Evolutionary conservation across 176 grass and related monocot genomes (phyloP), one percentile per base, ranked within the genome.

Genomic region (Zoysia japonica): DNA sequence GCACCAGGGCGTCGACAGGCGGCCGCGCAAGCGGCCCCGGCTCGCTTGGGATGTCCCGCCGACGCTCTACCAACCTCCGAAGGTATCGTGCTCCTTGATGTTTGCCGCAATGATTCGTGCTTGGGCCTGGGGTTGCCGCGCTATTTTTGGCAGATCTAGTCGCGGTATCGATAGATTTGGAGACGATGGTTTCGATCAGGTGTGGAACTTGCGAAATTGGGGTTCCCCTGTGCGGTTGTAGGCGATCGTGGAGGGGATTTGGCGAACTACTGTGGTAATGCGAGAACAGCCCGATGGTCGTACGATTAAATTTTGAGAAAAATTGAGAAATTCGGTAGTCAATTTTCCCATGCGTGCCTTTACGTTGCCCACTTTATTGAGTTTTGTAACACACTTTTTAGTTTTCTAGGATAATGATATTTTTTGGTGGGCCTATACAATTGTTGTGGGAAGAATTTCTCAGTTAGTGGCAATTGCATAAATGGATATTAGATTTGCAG

Each of bases 21-120:
- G 91, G 68, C 94, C 94, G 66, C 87, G 91, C 46, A 97, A 97
- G 89, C 87, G 94, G 47, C 74, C 77, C 9, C 80, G 94, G 19
- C 78, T 97, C 45, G 84, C 87, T 9, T 97, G 94, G 94, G 91
- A 97, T 83, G 87, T 80, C 37, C 80, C 74, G 45, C 85, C 87
- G 48, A 88, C 84, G 37, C 74, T 94, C 17, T 89, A 88, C 52
- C 91, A 83, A 61, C 87, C 91, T n/a, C 68, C 85, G 62, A 83
- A 88, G 91, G 91, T 93, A 76, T 38, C 49, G 16, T 46, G 9
- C 75, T 47, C n/a, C 64, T 53, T 53, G 19, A 19, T 74, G n/a
- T 66, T 54, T 61, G 19, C 53, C 28, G 5, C 65, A 4, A 86
- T 42, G 74, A 81, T 86, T 68, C 57, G 85, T 61, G 51, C 19